Percentiles rank a stretch among this genome's conserved stretches.
Conservation (phyloP, 805 yeast species). For the Komagataella mondaviorum region DNA sequence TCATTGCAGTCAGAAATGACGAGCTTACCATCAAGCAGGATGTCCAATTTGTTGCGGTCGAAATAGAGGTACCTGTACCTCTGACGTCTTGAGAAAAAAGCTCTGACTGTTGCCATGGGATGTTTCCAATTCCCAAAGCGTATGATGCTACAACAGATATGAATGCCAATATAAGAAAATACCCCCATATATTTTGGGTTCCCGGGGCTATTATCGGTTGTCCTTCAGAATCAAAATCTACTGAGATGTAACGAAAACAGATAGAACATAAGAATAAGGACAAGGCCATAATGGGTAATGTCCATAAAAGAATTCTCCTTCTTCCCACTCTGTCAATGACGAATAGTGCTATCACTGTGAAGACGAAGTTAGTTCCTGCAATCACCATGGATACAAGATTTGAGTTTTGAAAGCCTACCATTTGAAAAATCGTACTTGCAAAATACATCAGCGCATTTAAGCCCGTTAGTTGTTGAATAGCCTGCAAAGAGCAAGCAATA, state of each 20-base stretch:
- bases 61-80: conserved; percentile 81
- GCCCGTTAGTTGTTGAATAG: conserved; percentile 93
- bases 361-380: conserved; percentile 88
- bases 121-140: conserved; percentile 93
- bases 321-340: conserved; percentile 85
- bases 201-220: conserved; percentile 29
- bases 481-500: conserved; percentile 88
- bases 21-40: conserved; percentile 87
- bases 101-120: conserved; percentile 97
- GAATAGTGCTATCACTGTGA: conserved; percentile 76
- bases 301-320: conserved; percentile 60
- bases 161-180: conserved; percentile 77
- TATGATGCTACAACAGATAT: conserved; percentile 69
- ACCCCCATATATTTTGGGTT: conserved; percentile 75
- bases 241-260: conserved; percentile 78
- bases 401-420: conserved; percentile 78
- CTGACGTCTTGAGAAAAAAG: conserved; percentile 88
- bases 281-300: conserved; percentile 73
- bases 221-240: conserved; percentile 36
- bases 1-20: conserved; percentile 87
- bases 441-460: conserved; percentile 95
- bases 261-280: conserved; percentile 73
- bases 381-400: conserved; percentile 91
- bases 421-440: conserved; percentile 81
- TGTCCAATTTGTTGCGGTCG: conserved; percentile 92